Percentiles rank a stretch among this genome's conserved stretches.
phyloP scores from a whole-genome alignment of 345 rosid genomes.

The Dipteronia dyeriana region DNA sequence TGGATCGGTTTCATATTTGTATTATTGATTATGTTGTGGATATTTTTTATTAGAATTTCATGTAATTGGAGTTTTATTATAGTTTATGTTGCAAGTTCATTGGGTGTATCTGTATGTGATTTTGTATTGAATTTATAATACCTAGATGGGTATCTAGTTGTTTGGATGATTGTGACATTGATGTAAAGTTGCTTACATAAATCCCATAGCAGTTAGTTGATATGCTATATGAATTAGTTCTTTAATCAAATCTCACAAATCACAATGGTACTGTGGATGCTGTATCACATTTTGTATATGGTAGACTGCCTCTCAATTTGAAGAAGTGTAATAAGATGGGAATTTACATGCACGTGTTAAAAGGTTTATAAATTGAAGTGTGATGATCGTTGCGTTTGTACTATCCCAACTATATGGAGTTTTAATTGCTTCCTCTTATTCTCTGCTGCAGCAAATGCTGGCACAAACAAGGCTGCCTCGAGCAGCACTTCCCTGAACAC shows the following conservation, averaged over 20 bases:
- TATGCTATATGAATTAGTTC: no score
- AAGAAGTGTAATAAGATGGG: background rate
- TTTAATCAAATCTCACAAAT: background rate
- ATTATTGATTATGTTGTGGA: no score
- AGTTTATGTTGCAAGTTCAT: background rate
- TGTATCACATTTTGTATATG: background rate
- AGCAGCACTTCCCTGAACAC: constrained; percentile 91
- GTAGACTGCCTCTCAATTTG: background rate
- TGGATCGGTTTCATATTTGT: background rate
- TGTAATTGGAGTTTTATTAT: no score
- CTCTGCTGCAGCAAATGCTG: constrained; percentile 67
- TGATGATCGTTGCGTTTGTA: background rate
- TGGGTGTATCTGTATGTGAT: background rate
- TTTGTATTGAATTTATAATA: background rate
- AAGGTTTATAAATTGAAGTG: background rate
- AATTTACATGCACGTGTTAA: background rate
- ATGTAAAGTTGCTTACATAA: no score
- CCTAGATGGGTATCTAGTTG: background rate
- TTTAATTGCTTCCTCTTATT: constrained; percentile 3
- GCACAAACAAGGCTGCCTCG: constrained; percentile 89
- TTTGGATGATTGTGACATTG: background rate
- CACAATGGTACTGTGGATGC: background rate
- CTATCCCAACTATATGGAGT: background rate
- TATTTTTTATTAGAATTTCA: no score
- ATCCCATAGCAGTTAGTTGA: no score